A percentile compares a stretch with the other conserved stretches of the same genome.
phyloP scores from a whole-genome alignment of 2,329 filamentous ascomycete genomes.

The Fusarium devonianum region DNA sequence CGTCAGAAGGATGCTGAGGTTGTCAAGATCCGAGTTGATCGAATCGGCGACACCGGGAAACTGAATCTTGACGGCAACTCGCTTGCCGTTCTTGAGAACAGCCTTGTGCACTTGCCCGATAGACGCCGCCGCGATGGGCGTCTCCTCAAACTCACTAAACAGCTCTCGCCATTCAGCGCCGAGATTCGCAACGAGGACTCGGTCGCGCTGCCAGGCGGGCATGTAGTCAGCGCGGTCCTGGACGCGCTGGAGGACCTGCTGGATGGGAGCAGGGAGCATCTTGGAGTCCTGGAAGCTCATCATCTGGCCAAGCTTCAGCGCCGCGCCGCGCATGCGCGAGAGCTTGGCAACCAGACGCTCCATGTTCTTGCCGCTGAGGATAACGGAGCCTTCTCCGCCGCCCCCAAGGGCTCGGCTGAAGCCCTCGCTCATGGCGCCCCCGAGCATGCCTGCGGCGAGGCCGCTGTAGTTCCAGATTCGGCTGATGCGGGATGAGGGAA shows the following conservation, averaged over 20 bases:
- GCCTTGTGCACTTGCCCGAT: slow-evolving; percentile 96
- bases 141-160: slow-evolving; percentile 85
- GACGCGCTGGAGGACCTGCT: slow-evolving; percentile 89
- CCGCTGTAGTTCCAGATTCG: slow-evolving; percentile 95
- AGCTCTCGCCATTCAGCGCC: slow-evolving; percentile 85
- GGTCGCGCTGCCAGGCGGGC: slow-evolving; percentile 90
- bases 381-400: slow-evolving; percentile 72
- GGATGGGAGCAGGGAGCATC: slow-evolving; percentile 86
- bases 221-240: slow-evolving; percentile 98
- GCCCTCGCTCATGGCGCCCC: slow-evolving; percentile 86
- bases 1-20: slow-evolving; percentile 87
- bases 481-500: slow-evolving; percentile 86
- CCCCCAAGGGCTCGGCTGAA: slow-evolving; percentile 81
- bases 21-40: slow-evolving; percentile 95
- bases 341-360: slow-evolving; percentile 91
- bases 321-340: slow-evolving; percentile 94
- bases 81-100: slow-evolving; percentile 74
- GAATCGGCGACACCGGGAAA: slow-evolving; percentile 96
- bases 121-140: slow-evolving; percentile 91
- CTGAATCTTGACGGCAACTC: slow-evolving; percentile 95
- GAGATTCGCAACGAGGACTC: slow-evolving; percentile 79
- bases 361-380: slow-evolving; percentile 90
- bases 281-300: slow-evolving; percentile 98
- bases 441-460: slow-evolving; percentile 92
- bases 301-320: slow-evolving; percentile 97